phyloP scores from a whole-genome alignment of 345 rosid genomes.

The Eucalyptus brandiana region DNA sequence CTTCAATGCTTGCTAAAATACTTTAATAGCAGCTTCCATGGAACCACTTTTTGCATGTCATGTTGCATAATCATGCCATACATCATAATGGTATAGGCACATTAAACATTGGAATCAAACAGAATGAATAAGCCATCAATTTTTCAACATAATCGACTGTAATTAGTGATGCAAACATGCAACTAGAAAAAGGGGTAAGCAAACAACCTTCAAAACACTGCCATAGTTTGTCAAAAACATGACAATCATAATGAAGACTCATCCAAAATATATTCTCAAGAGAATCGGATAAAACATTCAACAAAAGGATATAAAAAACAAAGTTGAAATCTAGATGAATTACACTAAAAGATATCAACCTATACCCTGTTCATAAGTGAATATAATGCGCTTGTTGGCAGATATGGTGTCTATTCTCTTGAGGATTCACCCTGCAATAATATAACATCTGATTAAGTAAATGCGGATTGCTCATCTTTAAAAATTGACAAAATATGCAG shows the following conservation, averaged over 20 bases:
- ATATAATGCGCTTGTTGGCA: slow-evolving; percentile 69
- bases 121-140: background rate
- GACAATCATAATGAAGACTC: background rate
- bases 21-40: slow-evolving; percentile 74
- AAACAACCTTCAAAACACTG: background rate
- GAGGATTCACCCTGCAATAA: slow-evolving; percentile 73
- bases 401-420: slow-evolving; percentile 64
- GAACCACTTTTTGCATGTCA: slow-evolving; percentile 89
- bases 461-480: background rate
- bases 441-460: background rate
- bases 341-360: background rate
- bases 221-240: background rate
- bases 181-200: background rate
- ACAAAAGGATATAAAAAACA: background rate
- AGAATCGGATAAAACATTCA: background rate
- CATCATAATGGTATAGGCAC: slow-evolving; percentile 79
- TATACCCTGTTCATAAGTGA: slow-evolving; percentile 86
- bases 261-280: background rate
- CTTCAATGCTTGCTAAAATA: slow-evolving; percentile 84
- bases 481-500: background rate
- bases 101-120: slow-evolving; percentile 60
- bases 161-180: background rate
- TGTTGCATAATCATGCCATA: slow-evolving; percentile 87
- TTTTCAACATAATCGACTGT: background rate
- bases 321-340: background rate